Conservation (phyloP, 768 basidiomycete species). For the Kwoniella mangroviensis region DNA sequence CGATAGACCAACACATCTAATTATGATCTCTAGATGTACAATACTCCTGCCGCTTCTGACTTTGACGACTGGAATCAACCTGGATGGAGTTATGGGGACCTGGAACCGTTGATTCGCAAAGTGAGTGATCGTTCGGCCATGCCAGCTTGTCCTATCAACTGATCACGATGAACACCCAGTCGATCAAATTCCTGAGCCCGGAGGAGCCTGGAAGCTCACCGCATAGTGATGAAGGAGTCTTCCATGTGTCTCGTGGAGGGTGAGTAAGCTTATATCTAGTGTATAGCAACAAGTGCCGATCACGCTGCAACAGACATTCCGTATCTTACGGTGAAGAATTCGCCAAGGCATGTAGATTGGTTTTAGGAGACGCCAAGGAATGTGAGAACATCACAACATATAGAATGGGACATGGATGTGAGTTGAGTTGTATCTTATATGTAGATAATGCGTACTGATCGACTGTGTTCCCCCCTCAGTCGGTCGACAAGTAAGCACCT, state of each 20-base stretch:
- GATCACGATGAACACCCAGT: neutral
- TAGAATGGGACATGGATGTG: slow-evolving; percentile 27
- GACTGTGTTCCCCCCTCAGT: neutral
- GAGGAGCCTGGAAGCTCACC: slow-evolving; percentile 9
- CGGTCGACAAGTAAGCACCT: neutral
- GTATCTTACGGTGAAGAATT: slow-evolving; percentile 7
- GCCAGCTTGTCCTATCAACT: too few species aligned
- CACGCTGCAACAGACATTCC: slow-evolving; percentile 3
- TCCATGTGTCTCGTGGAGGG: slow-evolving; percentile 27
- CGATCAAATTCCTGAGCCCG: neutral
- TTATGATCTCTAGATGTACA: slow-evolving; percentile 30
- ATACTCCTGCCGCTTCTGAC: slow-evolving; percentile 32
- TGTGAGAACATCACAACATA: slow-evolving; percentile 24
- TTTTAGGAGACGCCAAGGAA: slow-evolving; percentile 1
- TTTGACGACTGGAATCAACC: slow-evolving; percentile 39
- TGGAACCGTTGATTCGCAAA: slow-evolving; percentile 29
- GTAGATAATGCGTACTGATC: neutral
- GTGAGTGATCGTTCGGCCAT: slow-evolving; percentile 10
- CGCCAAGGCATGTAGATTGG: slow-evolving; percentile 20
- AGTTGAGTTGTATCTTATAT: slow-evolving; percentile 1
- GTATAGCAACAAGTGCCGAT: neutral
- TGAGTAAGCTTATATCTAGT: slow-evolving; percentile 1
- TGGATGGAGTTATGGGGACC: slow-evolving; percentile 29
- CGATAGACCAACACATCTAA: neutral
- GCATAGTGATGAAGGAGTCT: slow-evolving; percentile 18